Percentiles rank a stretch among this genome's conserved stretches.
phyloP scores from a whole-genome alignment of 306 rosid genomes.

The Quercus robur region DNA sequence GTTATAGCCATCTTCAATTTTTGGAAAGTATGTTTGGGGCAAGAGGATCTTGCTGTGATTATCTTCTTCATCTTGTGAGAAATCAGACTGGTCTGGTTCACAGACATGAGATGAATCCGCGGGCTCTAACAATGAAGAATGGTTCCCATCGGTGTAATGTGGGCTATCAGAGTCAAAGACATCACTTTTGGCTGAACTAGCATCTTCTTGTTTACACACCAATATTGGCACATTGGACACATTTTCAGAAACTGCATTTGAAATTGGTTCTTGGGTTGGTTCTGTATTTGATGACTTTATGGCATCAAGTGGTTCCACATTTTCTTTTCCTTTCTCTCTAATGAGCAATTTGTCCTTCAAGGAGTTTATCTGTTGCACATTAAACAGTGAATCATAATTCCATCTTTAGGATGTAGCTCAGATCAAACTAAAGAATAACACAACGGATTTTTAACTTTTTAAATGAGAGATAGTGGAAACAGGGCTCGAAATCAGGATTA shows the following conservation, averaged over 20 bases:
- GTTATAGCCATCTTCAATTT: slow-evolving; percentile 51
- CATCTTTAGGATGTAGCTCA: slow-evolving; percentile 30
- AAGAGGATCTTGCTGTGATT: slow-evolving; percentile 39
- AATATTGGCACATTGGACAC: slow-evolving; percentile 37
- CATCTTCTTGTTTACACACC: slow-evolving; percentile 71
- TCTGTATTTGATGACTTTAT: slow-evolving; percentile 37
- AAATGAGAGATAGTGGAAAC: too few species aligned
- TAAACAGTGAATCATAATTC: slow-evolving; percentile 20
- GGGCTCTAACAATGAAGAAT: slow-evolving; percentile 55
- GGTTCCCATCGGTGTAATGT: slow-evolving; percentile 50
- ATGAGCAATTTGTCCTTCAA: slow-evolving; percentile 43
- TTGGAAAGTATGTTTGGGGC: slow-evolving; percentile 41
- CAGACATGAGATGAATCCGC: slow-evolving; percentile 56
- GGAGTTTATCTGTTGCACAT: slow-evolving; percentile 48
- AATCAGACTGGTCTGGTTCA: slow-evolving; percentile 67
- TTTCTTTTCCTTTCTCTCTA: slow-evolving; percentile 44
- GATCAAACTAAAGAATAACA: slow-evolving; percentile 4
- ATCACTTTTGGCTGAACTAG: slow-evolving; percentile 79
- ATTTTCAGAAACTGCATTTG: slow-evolving; percentile 34
- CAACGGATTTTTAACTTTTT: too few species aligned
- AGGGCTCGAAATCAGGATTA: too few species aligned
- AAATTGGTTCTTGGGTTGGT: slow-evolving; percentile 32
- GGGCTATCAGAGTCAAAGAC: slow-evolving; percentile 69
- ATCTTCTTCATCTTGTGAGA: slow-evolving; percentile 77
- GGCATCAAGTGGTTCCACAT: slow-evolving; percentile 28